These are phyloP conservation scores for Pyrenochaeta sp. DNA, from an alignment of 2,329 filamentous ascomycete species.

Conservation along the genomic window DNA sequence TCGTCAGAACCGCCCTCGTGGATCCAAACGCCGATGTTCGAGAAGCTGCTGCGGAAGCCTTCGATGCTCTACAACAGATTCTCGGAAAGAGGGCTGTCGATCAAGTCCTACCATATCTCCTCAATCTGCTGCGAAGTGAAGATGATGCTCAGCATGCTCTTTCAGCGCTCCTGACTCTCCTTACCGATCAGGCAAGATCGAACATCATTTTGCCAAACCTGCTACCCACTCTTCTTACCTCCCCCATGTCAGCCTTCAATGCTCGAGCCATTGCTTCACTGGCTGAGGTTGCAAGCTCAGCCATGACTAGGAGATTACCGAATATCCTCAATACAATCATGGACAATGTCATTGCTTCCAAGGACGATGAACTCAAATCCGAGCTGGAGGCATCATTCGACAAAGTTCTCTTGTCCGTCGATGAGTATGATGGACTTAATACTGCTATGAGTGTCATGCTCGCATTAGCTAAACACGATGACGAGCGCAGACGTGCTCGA, in stretches of 20 bases:
- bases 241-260: slow-evolving; percentile 93
- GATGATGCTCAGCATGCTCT: slow-evolving; percentile 90
- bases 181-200: slow-evolving; percentile 90
- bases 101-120: slow-evolving; percentile 89
- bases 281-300: slow-evolving; percentile 85
- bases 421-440: slow-evolving; percentile 95
- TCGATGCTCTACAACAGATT: slow-evolving; percentile 92
- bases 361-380: slow-evolving; percentile 74
- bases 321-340: slow-evolving; percentile 92
- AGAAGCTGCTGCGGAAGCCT: slow-evolving; percentile 95
- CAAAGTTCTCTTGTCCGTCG: slow-evolving; percentile 87
- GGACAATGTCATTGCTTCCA: slow-evolving; percentile 84
- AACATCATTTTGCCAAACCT: slow-evolving; percentile 97
- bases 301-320: slow-evolving; percentile 89
- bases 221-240: slow-evolving; percentile 87
- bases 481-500: slow-evolving; percentile 81
- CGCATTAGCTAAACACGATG: slow-evolving; percentile 86
- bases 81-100: slow-evolving; percentile 94
- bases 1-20: slow-evolving; percentile 89
- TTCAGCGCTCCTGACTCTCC: slow-evolving; percentile 87
- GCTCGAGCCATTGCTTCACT: slow-evolving; percentile 91
- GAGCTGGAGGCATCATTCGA: slow-evolving; percentile 86
- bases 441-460: slow-evolving; percentile 94
- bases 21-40: slow-evolving; percentile 89
- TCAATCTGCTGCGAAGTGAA: slow-evolving; percentile 86